Evolutionary conservation across 2,329 filamentous ascomycete genomes (phyloP), one percentile per base, ranked within the genome.

Genomic region (Beauveria pseudobassiana): DNA sequence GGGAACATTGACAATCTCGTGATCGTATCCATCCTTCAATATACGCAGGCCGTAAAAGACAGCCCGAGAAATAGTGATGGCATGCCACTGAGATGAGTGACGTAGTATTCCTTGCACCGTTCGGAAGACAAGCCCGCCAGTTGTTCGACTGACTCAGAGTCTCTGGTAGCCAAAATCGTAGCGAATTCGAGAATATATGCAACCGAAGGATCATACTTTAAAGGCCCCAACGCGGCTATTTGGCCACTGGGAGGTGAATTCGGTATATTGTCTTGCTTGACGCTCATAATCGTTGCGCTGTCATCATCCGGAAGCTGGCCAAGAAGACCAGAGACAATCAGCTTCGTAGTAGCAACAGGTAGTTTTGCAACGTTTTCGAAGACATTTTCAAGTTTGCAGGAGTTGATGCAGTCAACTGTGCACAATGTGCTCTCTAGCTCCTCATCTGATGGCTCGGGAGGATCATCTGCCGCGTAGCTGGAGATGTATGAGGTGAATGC

Each of bases 391-490:
- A 98, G 88, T 61, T 89, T 87, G 72, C 95, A 99, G 50, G 91
- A 89, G 67, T 90, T 93, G 48, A 99, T 87, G 69, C 93, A 99
- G 72, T 98, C 95, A 3, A 97, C 90, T 1, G 95, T 93, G 71
- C 90, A 95, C 10, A 99, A 79, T 0, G 95, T 98, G 71, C 95
- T 96, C 70, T 99, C 95, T 34, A 99, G 82, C 73, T 99, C 95
- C 72, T 98, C 93, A 66, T 98, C 92, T 1, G 95, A 98, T 2
- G 95, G 95, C 76, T 99, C 95, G 0, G 95, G 95, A 14, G 95
- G 95, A 70, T 99, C 95, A 73, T 98, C 95, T 12, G 95, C 96
- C 48, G 96, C 95, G 72, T 99, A 98, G 73, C 93, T 98, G n/a
- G 93, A 96, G 38, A 99, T 92, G 70, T 98, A 99, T 5, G 90